phyloP scores from a whole-genome alignment of 2,329 filamentous ascomycete genomes.

The Fusarium torulosum region DNA sequence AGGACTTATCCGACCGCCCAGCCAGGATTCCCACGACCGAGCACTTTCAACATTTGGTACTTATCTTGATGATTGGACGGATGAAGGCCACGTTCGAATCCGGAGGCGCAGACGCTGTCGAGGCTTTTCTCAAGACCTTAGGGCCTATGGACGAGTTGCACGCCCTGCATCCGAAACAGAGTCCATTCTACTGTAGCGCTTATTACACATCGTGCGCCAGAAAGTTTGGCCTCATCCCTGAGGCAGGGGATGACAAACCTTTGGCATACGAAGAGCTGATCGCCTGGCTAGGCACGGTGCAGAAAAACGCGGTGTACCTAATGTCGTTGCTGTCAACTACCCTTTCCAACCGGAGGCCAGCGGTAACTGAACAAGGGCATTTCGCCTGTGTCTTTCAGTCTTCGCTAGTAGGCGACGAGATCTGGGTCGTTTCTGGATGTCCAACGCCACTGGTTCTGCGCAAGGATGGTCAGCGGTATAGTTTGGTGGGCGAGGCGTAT shows the following conservation, averaged over 20 bases:
- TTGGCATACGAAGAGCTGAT: background rate
- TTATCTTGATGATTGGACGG: background rate
- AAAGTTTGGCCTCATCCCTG: background rate
- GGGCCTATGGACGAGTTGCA: background rate
- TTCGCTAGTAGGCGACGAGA: background rate
- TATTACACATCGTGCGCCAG: background rate
- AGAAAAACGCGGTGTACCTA: background rate
- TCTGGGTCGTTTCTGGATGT: slow-evolving; percentile 1
- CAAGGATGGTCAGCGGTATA: background rate
- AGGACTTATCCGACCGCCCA: background rate
- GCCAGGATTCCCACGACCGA: background rate
- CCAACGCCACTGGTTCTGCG: slow-evolving; percentile 1
- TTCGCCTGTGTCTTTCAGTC: background rate
- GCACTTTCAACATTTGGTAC: background rate
- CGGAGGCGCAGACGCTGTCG: background rate
- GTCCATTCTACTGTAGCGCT: background rate
- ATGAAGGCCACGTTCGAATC: background rate
- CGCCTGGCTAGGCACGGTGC: background rate
- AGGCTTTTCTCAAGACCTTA: background rate
- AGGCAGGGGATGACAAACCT: background rate
- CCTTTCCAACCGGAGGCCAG: background rate
- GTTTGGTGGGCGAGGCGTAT: background rate
- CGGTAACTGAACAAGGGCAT: background rate
- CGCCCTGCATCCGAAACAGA: background rate
- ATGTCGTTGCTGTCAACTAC: background rate